Base-by-base conservation (phyloP, 768 basidiomycete genomes). In the Tephrocybe sp. region DNA sequence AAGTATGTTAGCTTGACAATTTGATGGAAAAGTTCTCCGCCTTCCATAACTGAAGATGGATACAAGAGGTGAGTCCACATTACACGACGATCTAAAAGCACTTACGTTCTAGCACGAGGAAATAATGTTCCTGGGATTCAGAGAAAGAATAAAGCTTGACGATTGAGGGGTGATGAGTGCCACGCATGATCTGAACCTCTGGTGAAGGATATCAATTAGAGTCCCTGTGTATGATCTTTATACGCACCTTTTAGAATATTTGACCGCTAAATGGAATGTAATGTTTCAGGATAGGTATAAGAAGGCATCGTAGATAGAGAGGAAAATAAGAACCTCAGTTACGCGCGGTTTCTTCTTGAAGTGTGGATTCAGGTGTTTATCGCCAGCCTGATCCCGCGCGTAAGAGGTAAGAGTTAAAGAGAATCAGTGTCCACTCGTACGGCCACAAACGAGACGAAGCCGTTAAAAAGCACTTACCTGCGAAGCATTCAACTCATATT, bases 131-230 rank as follows among this genome's bases (percentile, higher is more conserved):
- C 19, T 76, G 74, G 9, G 92, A 93, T 69, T 99, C 97, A 53
- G 85, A 92, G 65, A 98, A 98, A 38, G 87, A 88, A 34, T 86
- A 72, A 15, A 99, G 85, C 68, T 93, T 94, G 62, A 98, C 87
- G 61, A 99, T 87, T 22, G 87, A 80, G n/a, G 92, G 87, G 62
- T 98, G 94, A 54, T 88, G 85, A 44, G 83, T 89, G 13, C 92
- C 91, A 28, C 95, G 89, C 96, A 99, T 99, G 63, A 99, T 98
- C 70, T 97, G 94, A 11, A 99, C 97, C 85, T 99, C 97, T 92
- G 65, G n/a, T n/a, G n/a, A n/a, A n/a, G n/a, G n/a, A n/a, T n/a
- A n/a, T n/a, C n/a, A n/a, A n/a, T n/a, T n/a, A n/a, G n/a, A n/a
- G n/a, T n/a, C n/a, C n/a, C n/a, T n/a, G n/a, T n/a, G n/a, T n/a